Conservation (phyloP, 2,329 filamentous ascomycete genomes). For the Pseudogymnoascus sp. region DNA sequence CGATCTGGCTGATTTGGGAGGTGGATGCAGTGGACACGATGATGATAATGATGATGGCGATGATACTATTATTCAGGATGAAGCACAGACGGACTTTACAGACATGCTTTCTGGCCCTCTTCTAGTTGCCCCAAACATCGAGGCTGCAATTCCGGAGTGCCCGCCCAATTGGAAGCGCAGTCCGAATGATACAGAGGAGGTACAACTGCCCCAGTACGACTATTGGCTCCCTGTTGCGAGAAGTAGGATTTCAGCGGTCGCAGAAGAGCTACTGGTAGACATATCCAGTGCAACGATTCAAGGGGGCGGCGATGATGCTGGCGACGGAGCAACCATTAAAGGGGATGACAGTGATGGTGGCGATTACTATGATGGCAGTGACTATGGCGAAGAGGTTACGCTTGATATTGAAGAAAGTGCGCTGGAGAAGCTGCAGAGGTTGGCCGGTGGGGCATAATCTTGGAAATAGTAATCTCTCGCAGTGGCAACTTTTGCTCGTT, state of each 20-base stretch:
- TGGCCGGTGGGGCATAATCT: neutral
- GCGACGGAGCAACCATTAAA: neutral
- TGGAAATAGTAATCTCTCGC: neutral
- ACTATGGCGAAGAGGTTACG: neutral
- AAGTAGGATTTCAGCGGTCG: neutral
- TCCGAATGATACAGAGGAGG: too few species aligned
- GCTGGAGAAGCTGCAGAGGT: neutral
- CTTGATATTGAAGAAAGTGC: neutral
- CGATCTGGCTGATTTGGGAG: neutral
- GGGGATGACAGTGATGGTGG: neutral
- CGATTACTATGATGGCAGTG: neutral
- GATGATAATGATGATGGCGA: neutral
- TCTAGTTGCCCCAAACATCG: neutral
- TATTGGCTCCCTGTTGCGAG: too few species aligned
- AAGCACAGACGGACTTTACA: neutral
- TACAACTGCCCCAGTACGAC: too few species aligned
- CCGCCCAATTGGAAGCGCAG: too few species aligned
- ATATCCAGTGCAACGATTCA: neutral
- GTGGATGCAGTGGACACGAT: neutral
- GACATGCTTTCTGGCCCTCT: neutral
- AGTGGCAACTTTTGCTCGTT: neutral
- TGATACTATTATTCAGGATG: neutral
- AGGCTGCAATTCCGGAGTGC: too few species aligned
- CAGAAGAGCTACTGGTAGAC: neutral
- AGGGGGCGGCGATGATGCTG: neutral